Percentiles rank a stretch among this genome's conserved stretches.
Conservation (phyloP, 768 basidiomycete genomes). For the Candolleomyces eurysporus region DNA sequence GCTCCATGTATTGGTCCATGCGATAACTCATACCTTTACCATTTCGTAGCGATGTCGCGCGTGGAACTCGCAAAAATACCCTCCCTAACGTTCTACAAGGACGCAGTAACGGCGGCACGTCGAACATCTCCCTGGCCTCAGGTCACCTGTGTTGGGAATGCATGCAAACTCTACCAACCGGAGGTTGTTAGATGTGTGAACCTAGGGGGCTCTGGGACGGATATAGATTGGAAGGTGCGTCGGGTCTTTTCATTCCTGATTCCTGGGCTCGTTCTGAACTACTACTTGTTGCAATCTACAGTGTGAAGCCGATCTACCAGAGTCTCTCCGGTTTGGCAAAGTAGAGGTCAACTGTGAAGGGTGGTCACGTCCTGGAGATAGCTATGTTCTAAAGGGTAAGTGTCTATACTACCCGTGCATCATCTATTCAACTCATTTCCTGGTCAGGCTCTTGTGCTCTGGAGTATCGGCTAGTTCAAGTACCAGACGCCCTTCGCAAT, state of each 20-base stretch:
- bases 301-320: constrained; percentile 91
- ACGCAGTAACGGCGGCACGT: constrained; percentile 58
- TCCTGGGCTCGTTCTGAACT: background rate
- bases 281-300: constrained; percentile 24
- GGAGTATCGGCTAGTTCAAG: constrained; percentile 75
- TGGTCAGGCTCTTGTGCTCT: constrained; percentile 79
- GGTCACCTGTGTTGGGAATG: constrained; percentile 74
- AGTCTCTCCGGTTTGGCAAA: constrained; percentile 75
- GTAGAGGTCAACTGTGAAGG: constrained; percentile 91
- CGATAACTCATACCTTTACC: background rate
- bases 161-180: constrained; percentile 76
- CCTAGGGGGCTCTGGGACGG: constrained; percentile 67
- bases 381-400: constrained; percentile 80
- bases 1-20: background rate
- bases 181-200: constrained; percentile 85
- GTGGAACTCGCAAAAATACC: constrained; percentile 70
- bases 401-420: background rate
- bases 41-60: constrained; percentile 50
- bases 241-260: background rate
- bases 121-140: constrained; percentile 73
- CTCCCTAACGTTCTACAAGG: constrained; percentile 77
- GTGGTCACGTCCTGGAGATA: constrained; percentile 80
- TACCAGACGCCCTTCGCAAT: constrained; percentile 49
- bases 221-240: constrained; percentile 89
- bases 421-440: background rate